phyloP scores from a whole-genome alignment of 2,329 filamentous ascomycete species.

The Colletotrichum costaricense region DNA sequence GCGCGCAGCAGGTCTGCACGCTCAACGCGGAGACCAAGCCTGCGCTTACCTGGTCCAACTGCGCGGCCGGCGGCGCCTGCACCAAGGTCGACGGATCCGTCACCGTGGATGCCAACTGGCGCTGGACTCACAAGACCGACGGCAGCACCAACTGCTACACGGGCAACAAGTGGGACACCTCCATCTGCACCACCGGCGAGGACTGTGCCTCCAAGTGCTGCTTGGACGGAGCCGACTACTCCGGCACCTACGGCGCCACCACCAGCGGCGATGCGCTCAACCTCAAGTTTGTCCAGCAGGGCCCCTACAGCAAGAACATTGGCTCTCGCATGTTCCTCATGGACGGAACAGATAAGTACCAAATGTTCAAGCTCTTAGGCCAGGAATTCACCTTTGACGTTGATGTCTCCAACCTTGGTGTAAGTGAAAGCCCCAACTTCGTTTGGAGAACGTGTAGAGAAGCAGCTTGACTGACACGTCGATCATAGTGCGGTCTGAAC shows the following conservation, averaged over 20 bases:
- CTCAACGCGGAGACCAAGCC: conserved; percentile 63
- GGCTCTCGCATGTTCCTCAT: conserved; percentile 73
- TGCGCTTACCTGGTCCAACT: conserved; percentile 63
- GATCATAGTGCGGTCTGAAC: conserved; percentile 74
- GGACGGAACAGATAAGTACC: conserved; percentile 69
- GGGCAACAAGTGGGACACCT: conserved; percentile 60
- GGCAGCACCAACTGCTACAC: conserved; percentile 67
- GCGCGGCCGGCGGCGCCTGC: conserved; percentile 62
- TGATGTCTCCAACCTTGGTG: conserved; percentile 70
- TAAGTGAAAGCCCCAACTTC: neutral
- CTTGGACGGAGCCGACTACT: conserved; percentile 65
- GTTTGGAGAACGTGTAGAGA: no score
- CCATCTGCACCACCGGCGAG: conserved; percentile 52
- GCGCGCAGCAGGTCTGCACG: conserved; percentile 64
- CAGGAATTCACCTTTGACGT: conserved; percentile 80
- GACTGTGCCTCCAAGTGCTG: conserved; percentile 62
- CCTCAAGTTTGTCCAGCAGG: conserved; percentile 68
- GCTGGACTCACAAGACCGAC: conserved; percentile 64
- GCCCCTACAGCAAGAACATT: conserved; percentile 58
- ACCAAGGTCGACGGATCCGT: conserved; percentile 59
- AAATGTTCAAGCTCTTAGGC: conserved; percentile 72
- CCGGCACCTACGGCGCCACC: conserved; percentile 63
- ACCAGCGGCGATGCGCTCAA: conserved; percentile 62
- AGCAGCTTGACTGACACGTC: neutral
- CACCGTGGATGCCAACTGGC: conserved; percentile 71